These are phyloP conservation scores for Posidonia australis DNA, from an alignment of 106 monocot species.

Conservation along the genomic window DNA sequence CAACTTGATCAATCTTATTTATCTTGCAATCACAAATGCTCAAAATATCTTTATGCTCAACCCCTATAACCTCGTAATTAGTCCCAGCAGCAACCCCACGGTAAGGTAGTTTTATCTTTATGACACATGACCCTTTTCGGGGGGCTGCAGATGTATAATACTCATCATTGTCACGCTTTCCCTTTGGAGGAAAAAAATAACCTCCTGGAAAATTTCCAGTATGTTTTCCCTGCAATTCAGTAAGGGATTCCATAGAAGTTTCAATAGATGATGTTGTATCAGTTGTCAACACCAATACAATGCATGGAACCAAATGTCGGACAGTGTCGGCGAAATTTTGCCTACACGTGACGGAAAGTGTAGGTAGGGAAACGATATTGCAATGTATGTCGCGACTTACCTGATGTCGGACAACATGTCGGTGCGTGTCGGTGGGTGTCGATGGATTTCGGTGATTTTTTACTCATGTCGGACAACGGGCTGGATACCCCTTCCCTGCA, in stretches of 20 bases:
- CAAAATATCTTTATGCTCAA: conserved; percentile 66
- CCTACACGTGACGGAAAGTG: too few species aligned
- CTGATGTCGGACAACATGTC: too few species aligned
- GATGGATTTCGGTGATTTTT: too few species aligned
- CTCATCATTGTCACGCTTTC: conserved; percentile 80
- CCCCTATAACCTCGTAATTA: conserved; percentile 58
- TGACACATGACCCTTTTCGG: conserved; percentile 54
- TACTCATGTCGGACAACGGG: too few species aligned
- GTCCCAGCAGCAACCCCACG: conserved; percentile 58
- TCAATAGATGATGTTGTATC: conserved; percentile 38
- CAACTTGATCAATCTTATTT: conserved; percentile 69
- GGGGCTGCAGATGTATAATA: conserved; percentile 48
- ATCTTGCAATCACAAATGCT: conserved; percentile 72
- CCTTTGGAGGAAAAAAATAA: conserved; percentile 72
- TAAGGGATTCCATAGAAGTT: conserved; percentile 14
- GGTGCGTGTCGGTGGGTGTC: too few species aligned
- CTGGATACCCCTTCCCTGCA: too few species aligned
- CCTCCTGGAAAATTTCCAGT: conserved; percentile 34
- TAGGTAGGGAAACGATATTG: too few species aligned
- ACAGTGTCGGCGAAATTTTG: too few species aligned
- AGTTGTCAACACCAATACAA: conserved; percentile 63
- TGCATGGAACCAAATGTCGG: too few species aligned
- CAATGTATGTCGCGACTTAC: too few species aligned
- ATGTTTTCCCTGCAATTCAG: conserved; percentile 33
- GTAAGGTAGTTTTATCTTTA: conserved; percentile 78